A percentile compares a stretch with the other conserved stretches of the same genome.
These are phyloP conservation scores for Escovopsis sp. DNA, from an alignment of 2,329 filamentous ascomycete genomes.

Conservation along the genomic window DNA sequence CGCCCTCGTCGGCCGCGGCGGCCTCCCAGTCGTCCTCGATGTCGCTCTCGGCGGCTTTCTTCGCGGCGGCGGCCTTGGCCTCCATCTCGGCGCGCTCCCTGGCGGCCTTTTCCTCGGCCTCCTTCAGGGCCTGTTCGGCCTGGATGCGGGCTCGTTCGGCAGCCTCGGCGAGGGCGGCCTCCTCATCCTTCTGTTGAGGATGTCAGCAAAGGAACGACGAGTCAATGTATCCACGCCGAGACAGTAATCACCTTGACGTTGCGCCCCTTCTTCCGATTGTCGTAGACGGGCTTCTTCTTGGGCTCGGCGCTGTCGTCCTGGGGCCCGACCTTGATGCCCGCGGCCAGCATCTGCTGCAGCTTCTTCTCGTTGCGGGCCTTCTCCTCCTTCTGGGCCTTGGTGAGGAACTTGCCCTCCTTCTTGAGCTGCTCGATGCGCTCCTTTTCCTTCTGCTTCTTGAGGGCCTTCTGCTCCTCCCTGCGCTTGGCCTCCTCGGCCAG, in stretches of 20 bases:
- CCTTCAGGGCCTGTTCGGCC: constrained; percentile 50
- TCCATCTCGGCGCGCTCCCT: constrained; percentile 41
- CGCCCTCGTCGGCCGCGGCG: constrained; percentile 51
- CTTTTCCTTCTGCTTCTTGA: constrained; percentile 77
- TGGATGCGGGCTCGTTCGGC: constrained; percentile 54
- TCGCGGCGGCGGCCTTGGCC: constrained; percentile 35
- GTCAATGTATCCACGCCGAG: too few species aligned
- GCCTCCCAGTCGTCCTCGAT: constrained; percentile 80
- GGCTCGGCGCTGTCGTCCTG: constrained; percentile 37
- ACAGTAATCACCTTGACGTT: constrained; percentile 34
- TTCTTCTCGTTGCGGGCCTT: constrained; percentile 66
- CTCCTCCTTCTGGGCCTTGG: constrained; percentile 72
- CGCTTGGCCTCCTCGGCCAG: constrained; percentile 53
- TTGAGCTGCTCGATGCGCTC: constrained; percentile 76
- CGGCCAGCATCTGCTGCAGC: constrained; percentile 71
- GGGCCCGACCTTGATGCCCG: constrained; percentile 57
- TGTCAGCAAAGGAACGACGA: constrained; percentile 3
- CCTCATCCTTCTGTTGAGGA: constrained; percentile 57
- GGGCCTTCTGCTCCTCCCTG: constrained; percentile 56
- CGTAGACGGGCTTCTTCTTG: constrained; percentile 65
- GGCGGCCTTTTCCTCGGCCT: constrained; percentile 44
- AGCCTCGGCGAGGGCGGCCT: constrained; percentile 62
- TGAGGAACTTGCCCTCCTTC: constrained; percentile 75
- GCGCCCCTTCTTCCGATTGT: constrained; percentile 59
- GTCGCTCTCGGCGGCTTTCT: constrained; percentile 41